Conservation (phyloP, 768 basidiomycete species). For the Thelephora ganbajun region DNA sequence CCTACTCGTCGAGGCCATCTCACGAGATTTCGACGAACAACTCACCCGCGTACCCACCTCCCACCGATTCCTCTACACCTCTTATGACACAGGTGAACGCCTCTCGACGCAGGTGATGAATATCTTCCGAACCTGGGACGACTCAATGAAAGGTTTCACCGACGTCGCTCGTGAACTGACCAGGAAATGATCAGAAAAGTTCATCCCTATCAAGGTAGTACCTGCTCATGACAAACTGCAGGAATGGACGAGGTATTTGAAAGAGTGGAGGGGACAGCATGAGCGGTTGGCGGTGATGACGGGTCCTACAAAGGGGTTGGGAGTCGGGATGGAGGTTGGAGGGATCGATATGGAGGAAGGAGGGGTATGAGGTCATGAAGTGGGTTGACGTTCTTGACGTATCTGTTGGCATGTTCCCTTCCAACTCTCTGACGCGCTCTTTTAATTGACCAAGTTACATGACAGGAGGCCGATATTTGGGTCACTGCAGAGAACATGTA, state of each 20-base stretch:
- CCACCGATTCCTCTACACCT: slow-evolving; percentile 84
- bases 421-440: slow-evolving; percentile 11
- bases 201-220: slow-evolving; percentile 91
- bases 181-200: slow-evolving; percentile 77
- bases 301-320: slow-evolving; percentile 77
- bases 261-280: slow-evolving; percentile 93
- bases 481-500: slow-evolving; percentile 94
- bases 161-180: slow-evolving; percentile 79
- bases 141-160: slow-evolving; percentile 51
- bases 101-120: slow-evolving; percentile 60
- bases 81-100: slow-evolving; percentile 88
- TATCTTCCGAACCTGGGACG: slow-evolving; percentile 52
- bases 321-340: slow-evolving; percentile 61
- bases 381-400: slow-evolving; percentile 94
- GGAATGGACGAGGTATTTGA: slow-evolving; percentile 73
- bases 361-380: slow-evolving; percentile 95
- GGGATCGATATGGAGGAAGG: slow-evolving; percentile 97
- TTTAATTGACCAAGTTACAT: slow-evolving; percentile 1
- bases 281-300: slow-evolving; percentile 98
- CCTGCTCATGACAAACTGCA: slow-evolving; percentile 87
- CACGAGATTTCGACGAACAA: slow-evolving; percentile 93
- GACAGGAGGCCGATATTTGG: slow-evolving; percentile 93
- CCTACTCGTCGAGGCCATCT: slow-evolving; percentile 96
- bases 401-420: slow-evolving; percentile 50
- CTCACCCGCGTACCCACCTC: slow-evolving; percentile 82